Evolutionary conservation across 768 basidiomycete genomes (phyloP), one percentile per base, ranked within the genome.

Genomic region (Thelephora ganbajun): DNA sequence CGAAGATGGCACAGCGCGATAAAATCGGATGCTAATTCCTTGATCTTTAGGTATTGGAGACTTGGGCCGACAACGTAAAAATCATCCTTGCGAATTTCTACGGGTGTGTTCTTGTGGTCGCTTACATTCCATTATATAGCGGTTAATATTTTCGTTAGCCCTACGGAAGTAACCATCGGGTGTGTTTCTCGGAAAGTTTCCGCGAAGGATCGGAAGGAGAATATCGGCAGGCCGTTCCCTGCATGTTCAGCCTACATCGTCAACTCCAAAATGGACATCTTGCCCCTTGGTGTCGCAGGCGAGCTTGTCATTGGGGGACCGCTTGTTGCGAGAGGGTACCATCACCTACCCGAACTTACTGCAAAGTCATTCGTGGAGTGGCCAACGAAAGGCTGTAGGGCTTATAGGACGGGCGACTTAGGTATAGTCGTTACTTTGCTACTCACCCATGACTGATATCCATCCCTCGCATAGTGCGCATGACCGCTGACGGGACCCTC

Each of bases 91-190:
- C 66, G 9, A 74, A 74, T 50, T 73, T 73, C 50, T 73, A 74
- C 51, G 72, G 73, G 65, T 66, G 43, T 14, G 44, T 54, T 3
- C 19, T 9, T 30, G 12, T 33, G 20, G 7, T 23, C 39, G 11
- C 36, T 35, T 23, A 20, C 39, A 22, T 3, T 23, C 0, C 19
- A 12, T n/a, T 13, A n/a, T 5, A 39, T 35, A 26, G 43, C 33
- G 14, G 14, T 22, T 41, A 22, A 16, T 7, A 11, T 4, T 11
- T 16, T 11, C 7, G 14, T 11, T 42, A 67, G 65, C 1, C 73
- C 73, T 14, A 74, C 67, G 45, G 73, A 74, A 55, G 72, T 65
- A 18, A 73, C 73, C 6, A 74, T 74, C 51, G 73, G 73, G 9
- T 74, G 73, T 53, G 69, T 68, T 46, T 67, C 68, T 2, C 61